phyloP scores from a whole-genome alignment of 1,139 yeast genomes.

The Pneumocystis wakefieldiae region DNA sequence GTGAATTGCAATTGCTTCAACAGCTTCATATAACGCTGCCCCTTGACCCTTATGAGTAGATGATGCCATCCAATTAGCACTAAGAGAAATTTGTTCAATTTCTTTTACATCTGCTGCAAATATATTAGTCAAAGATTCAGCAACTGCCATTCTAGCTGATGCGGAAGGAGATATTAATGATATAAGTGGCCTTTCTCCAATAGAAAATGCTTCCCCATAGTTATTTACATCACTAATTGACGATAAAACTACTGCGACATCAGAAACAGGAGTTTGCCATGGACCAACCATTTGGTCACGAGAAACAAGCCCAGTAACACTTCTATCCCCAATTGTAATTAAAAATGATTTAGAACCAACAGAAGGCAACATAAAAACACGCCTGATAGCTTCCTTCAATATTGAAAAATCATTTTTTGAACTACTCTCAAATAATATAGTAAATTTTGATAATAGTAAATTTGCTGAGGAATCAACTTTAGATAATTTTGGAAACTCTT shows the following conservation, averaged over 20 bases:
- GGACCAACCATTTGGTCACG: conserved; percentile 99
- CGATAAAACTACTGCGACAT: conserved; percentile 90
- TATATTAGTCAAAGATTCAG: conserved; percentile 79
- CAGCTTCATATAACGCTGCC: conserved; percentile 87
- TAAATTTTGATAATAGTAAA: conserved; percentile 33
- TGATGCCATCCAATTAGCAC: conserved; percentile 99
- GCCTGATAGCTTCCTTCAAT: conserved; percentile 46
- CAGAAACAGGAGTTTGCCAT: conserved; percentile 99
- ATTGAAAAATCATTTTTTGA: conserved; percentile 1
- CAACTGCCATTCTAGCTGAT: conserved; percentile 93
- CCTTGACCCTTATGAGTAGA: conserved; percentile 95
- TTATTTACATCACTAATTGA: conserved; percentile 62
- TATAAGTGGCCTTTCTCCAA: conserved; percentile 90
- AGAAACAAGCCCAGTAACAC: conserved; percentile 90
- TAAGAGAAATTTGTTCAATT: conserved; percentile 61
- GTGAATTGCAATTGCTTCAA: conserved; percentile 88
- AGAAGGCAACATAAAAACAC: conserved; percentile 80
- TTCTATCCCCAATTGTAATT: conserved; percentile 93
- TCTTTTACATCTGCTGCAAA: conserved; percentile 79
- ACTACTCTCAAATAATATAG: conserved; percentile 19
- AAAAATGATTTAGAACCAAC: conserved; percentile 92
- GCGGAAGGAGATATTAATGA: conserved; percentile 88
- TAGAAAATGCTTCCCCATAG: conserved; percentile 93
- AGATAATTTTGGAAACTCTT: conserved; percentile 92
- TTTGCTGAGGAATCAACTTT: conserved; percentile 57